These are phyloP conservation scores for Fusarium stilboides DNA, from an alignment of 2,329 filamentous ascomycete genomes.

Conservation along the genomic window DNA sequence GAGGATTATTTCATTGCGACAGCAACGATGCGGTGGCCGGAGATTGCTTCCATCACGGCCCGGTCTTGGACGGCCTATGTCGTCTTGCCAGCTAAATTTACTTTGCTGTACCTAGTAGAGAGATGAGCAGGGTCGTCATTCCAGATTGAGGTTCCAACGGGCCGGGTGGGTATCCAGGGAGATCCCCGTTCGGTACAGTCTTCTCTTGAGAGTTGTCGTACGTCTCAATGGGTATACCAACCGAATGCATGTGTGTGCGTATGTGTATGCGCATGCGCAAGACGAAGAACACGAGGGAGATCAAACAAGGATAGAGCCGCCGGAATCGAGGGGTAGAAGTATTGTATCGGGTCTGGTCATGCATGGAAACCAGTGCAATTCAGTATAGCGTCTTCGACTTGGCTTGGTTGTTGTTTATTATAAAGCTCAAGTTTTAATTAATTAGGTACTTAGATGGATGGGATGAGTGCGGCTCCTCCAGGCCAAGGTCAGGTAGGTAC, in stretches of 20 bases:
- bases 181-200: conserved; percentile 33
- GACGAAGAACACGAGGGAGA: conserved; percentile 36
- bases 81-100: conserved; percentile 40
- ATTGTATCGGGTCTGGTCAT: conserved; percentile 12
- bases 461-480: conserved; percentile 39
- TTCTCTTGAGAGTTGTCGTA: conserved; percentile 30
- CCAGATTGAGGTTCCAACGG: conserved; percentile 45
- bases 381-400: conserved; percentile 10
- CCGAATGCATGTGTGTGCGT: conserved; percentile 16
- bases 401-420: conserved; percentile 13
- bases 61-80: conserved; percentile 29
- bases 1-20: conserved; percentile 42
- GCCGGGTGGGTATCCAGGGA: conserved; percentile 45
- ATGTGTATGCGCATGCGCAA: conserved; percentile 20
- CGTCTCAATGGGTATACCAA: conserved; percentile 27
- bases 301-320: conserved; percentile 23
- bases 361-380: conserved; percentile 9
- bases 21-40: conserved; percentile 45
- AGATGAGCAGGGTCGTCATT: conserved; percentile 44
- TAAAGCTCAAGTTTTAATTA: conserved; percentile 21
- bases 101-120: conserved; percentile 25
- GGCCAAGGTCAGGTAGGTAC: conserved; percentile 4
- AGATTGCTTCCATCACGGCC: conserved; percentile 45
- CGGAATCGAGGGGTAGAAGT: conserved; percentile 7
- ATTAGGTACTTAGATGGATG: conserved; percentile 26